Evolutionary conservation across 805 yeast species (phyloP).

Genomic region (Saccharomycopsis capsularis): DNA sequence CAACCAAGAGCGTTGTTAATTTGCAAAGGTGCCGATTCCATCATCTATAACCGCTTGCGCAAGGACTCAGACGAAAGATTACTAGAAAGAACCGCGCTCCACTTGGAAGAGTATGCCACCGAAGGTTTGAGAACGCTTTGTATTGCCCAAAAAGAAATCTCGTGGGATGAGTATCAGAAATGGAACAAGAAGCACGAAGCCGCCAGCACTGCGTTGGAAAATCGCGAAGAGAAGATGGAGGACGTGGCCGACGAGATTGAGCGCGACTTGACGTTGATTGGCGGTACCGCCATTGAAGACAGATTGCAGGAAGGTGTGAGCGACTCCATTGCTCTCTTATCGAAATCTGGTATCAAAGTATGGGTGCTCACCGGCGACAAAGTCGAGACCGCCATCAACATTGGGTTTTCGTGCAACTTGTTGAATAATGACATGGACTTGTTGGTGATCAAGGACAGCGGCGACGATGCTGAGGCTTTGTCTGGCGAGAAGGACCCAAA

Average conservation of each 20-base stretch:
- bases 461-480: constrained; percentile 44
- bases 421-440: constrained; percentile 72
- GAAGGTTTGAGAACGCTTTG: constrained; percentile 81
- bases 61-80: constrained; percentile 40
- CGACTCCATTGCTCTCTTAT: constrained; percentile 63
- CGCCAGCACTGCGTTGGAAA: constrained; percentile 57
- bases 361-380: constrained; percentile 89
- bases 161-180: constrained; percentile 52
- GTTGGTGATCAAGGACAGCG: constrained; percentile 45
- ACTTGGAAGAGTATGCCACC: constrained; percentile 70
- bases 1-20: constrained; percentile 57
- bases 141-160: constrained; percentile 62
- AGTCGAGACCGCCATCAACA: constrained; percentile 84
- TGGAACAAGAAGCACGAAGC: constrained; percentile 59
- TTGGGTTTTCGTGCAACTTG: constrained; percentile 79
- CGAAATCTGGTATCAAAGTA: constrained; percentile 71
- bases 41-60: constrained; percentile 60
- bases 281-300: constrained; percentile 87
- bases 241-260: constrained; percentile 70
- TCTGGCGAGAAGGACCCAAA: constrained; percentile 33
- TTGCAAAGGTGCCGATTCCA: constrained; percentile 83
- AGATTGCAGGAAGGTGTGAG: constrained; percentile 83
- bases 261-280: constrained; percentile 54
- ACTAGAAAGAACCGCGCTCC: constrained; percentile 59
- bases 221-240: constrained; percentile 68